Evolutionary conservation across 495 filamentous ascomycete genomes (phyloP), one percentile per base, ranked within the genome.

Genomic region (Penicillium goetzii): DNA sequence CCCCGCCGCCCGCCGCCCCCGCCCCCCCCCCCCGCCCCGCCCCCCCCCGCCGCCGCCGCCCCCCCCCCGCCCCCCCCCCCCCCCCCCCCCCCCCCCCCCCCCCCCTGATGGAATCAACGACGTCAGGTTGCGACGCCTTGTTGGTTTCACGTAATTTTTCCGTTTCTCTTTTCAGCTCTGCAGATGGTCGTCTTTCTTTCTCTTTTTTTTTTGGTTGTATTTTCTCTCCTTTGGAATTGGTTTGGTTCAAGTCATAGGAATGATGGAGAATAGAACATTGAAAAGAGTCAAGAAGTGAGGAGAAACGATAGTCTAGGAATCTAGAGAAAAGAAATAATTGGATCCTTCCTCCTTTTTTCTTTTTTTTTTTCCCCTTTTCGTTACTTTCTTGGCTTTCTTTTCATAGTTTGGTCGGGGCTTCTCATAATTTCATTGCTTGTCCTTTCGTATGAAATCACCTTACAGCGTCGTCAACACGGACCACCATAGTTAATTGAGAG

Each of bases 141-240:
- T 67, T 28, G 61, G 62, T 70, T 70, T 68, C 67, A 60, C 45
- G 70, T 72, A 70, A 60, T 69, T 70, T 67, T 67, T 21, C 10
- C 9, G 43, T 47, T 47, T 47, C 12, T 4, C 19, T 23, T 25
- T 47, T 47, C 19, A 23, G 9, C 43, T 45, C 41, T 25, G 43
- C 43, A 47, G 43, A 10, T 23, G 6, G 43, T 26, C 28, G 56
- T 58, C n/a, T 58, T 36, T 50, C 40, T 62, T 41, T 0, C 4
- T n/a, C 25, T 56, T 60, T 1, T 19, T 45, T 50, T 49, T 30
- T 40, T 14, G 19, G 33, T 32, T 8, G 30, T 19, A 41, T 8
- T 9, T 21, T 38, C 7, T 3, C 52, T 21, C 19, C 2, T 32
- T 33, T 8, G 33, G 34, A 12, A 51, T 51, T 30, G 25, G 47